Evolutionary conservation across 106 monocot species (phyloP).

Genomic region (Dendrobium catenatum): DNA sequence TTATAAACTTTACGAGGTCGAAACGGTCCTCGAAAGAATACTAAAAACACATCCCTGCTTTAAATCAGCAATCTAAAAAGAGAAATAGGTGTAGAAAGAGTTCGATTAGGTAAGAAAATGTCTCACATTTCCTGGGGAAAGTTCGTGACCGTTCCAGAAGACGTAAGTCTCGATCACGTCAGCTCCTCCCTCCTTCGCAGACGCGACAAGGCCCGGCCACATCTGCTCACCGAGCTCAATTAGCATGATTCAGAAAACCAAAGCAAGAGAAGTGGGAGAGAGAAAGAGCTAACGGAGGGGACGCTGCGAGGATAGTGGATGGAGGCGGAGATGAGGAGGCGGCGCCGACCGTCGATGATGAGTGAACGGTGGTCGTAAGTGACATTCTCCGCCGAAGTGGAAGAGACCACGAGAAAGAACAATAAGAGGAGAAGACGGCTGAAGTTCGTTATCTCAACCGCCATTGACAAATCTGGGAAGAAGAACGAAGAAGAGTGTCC

Average conservation of each 20-base stretch:
- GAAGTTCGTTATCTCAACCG: neutral
- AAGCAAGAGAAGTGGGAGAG: neutral
- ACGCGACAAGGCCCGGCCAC: constrained; percentile 84
- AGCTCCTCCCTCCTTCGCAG: constrained; percentile 76
- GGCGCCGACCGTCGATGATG: constrained; percentile 76
- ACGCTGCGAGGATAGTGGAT: constrained; percentile 99
- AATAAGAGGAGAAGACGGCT: constrained; percentile 6
- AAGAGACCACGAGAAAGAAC: constrained; percentile 4
- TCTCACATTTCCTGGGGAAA: constrained; percentile 64
- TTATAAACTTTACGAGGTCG: constrained; percentile 76
- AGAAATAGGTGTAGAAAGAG: neutral
- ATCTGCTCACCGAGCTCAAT: constrained; percentile 30
- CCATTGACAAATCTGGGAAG: constrained; percentile 1
- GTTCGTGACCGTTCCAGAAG: constrained; percentile 98
- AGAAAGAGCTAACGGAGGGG: constrained; percentile 43
- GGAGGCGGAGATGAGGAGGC: constrained; percentile 83
- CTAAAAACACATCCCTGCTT: constrained; percentile 21
- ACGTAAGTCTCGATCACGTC: constrained; percentile 86
- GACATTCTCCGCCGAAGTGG: constrained; percentile 39
- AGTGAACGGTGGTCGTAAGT: constrained; percentile 89
- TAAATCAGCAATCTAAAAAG: neutral
- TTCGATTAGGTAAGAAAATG: neutral
- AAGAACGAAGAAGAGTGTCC: neutral
- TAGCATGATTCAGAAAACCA: neutral
- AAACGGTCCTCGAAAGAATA: constrained; percentile 88